phyloP scores from a whole-genome alignment of 352 stramenopile species.

The Phytophthora palmivora region DNA sequence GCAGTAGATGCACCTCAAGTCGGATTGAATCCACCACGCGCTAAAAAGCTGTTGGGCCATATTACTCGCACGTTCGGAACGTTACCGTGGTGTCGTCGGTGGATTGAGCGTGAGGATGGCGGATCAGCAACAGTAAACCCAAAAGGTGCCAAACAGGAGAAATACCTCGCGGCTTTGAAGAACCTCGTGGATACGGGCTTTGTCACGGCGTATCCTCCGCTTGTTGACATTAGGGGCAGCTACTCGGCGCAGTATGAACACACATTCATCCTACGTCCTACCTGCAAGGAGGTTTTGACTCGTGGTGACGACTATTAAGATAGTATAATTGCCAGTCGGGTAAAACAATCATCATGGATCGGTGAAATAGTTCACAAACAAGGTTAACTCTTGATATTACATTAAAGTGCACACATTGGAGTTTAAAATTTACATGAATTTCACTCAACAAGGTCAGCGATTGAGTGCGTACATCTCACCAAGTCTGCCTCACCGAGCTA shows the following conservation, averaged over 20 bases:
- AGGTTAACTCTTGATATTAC: no score
- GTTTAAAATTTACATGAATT: no score
- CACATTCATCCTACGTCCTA: slow-evolving; percentile 96
- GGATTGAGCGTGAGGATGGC: slow-evolving; percentile 97
- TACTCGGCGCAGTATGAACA: slow-evolving; percentile 87
- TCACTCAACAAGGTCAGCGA: no score
- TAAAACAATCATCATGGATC: no score
- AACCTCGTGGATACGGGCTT: slow-evolving; percentile 98
- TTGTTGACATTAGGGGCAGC: slow-evolving; percentile 95
- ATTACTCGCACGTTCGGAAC: slow-evolving; percentile 99
- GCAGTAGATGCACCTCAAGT: slow-evolving; percentile 95
- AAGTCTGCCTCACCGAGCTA: no score
- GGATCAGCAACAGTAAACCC: slow-evolving; percentile 93
- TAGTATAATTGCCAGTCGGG: no score
- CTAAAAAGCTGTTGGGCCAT: slow-evolving; percentile 96
- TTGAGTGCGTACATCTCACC: no score
- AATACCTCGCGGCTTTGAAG: slow-evolving; percentile 90
- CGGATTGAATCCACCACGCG: slow-evolving; percentile 87
- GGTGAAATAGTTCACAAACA: no score
- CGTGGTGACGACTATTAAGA: slow-evolving; percentile 98
- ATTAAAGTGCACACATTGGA: no score
- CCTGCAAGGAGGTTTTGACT: slow-evolving; percentile 98
- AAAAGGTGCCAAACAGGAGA: slow-evolving; percentile 95
- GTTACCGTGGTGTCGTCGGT: slow-evolving; percentile 97
- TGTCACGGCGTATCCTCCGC: slow-evolving; percentile 94